A percentile compares a stretch with the other conserved stretches of the same genome.
These are phyloP conservation scores for Ramaria rubella DNA, from an alignment of 768 basidiomycete species.

Conservation along the genomic window DNA sequence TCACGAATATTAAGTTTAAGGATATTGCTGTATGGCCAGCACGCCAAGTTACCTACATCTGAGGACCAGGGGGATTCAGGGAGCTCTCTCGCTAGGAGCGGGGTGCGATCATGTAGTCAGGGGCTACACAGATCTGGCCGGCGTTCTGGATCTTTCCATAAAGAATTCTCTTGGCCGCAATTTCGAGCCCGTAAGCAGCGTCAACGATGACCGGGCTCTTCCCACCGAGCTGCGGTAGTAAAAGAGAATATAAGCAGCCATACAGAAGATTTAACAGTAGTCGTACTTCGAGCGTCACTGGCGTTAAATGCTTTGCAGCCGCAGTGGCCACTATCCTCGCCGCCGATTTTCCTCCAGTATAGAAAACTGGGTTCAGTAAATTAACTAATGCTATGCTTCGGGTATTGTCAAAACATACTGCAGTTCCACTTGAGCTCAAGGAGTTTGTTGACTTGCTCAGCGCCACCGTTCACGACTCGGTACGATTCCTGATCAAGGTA, in stretches of 20 bases:
- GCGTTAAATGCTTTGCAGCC: conserved; percentile 71
- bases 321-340: conserved; percentile 62
- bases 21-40: too few species aligned
- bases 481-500: conserved; percentile 20
- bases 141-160: conserved; percentile 75
- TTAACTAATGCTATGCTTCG: conserved; percentile 13
- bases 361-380: conserved; percentile 38
- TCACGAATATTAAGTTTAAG: too few species aligned
- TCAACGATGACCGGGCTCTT: conserved; percentile 76
- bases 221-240: conserved; percentile 30
- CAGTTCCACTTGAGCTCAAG: conserved; percentile 66
- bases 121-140: conserved; percentile 38
- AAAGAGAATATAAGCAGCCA: too few species aligned
- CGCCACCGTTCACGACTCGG: conserved; percentile 15
- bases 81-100: too few species aligned
- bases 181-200: conserved; percentile 55
- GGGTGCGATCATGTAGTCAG: too few species aligned
- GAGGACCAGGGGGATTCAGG: too few species aligned
- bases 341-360: conserved; percentile 49
- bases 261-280: too few species aligned
- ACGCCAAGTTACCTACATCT: too few species aligned
- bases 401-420: conserved; percentile 27
- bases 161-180: conserved; percentile 59
- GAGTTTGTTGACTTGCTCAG: conserved; percentile 32
- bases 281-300: conserved; percentile 49